A percentile compares a stretch with the other conserved stretches of the same genome.
These are phyloP conservation scores for Pyricularia grisea DNA, from an alignment of 2,329 filamentous ascomycete species.

Conservation along the genomic window DNA sequence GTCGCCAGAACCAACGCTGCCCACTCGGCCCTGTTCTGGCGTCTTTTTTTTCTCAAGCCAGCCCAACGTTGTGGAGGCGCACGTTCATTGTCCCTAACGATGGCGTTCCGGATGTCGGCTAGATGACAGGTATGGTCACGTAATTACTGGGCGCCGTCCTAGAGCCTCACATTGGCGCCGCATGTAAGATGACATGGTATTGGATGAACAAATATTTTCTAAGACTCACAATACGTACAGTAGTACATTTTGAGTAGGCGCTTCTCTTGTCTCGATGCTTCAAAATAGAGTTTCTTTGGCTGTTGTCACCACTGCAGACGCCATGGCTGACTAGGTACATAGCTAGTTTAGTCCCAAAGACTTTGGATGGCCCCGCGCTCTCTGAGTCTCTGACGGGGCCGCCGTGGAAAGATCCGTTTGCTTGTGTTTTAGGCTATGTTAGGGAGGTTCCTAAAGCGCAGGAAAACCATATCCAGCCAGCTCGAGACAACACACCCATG, in stretches of 20 bases:
- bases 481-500: conserved; percentile 22
- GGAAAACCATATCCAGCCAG: background rate
- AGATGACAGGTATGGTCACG: background rate
- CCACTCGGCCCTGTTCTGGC: background rate
- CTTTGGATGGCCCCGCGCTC: background rate
- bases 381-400: background rate
- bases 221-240: background rate
- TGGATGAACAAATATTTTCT: background rate
- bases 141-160: background rate
- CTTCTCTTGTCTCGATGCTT: background rate
- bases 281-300: background rate
- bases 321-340: background rate
- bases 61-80: background rate
- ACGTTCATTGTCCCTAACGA: background rate
- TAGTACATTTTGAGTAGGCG: background rate
- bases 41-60: background rate
- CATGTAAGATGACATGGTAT: background rate
- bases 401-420: background rate
- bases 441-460: background rate
- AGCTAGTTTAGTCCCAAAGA: background rate
- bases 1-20: background rate
- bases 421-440: background rate
- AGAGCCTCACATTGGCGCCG: background rate
- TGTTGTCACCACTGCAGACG: background rate
- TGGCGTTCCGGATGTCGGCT: background rate